phyloP scores from a whole-genome alignment of 306 rosid genomes.

The Malus orientalis region DNA sequence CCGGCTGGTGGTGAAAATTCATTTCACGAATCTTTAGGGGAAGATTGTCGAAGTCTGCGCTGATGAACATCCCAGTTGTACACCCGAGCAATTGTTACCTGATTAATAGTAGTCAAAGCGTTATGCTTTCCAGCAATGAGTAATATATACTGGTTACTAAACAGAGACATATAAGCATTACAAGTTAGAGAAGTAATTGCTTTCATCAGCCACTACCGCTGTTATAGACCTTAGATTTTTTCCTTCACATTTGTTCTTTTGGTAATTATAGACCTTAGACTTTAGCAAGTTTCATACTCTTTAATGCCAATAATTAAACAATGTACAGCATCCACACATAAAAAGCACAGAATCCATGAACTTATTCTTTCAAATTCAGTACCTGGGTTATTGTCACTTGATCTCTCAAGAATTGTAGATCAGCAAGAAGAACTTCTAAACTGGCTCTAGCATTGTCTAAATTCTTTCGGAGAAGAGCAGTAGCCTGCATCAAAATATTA shows the following conservation, averaged over 20 bases:
- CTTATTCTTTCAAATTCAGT: not conserved
- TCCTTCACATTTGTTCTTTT: too few relatives aligned
- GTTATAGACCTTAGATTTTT: too few relatives aligned
- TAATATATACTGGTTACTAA: not conserved
- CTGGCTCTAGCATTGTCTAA: slow-evolving; percentile 84
- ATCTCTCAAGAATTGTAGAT: slow-evolving; percentile 87
- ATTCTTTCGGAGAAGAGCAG: slow-evolving; percentile 56
- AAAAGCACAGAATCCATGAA: not conserved
- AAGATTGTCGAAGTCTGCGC: slow-evolving; percentile 48
- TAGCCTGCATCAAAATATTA: slow-evolving; percentile 54
- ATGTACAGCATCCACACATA: not conserved
- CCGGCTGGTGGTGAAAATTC: slow-evolving; percentile 3
- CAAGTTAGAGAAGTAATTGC: not conserved
- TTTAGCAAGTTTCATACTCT: not conserved
- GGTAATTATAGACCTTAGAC: too few relatives aligned
- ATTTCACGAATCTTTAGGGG: slow-evolving; percentile 33
- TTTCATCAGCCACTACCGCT: too few relatives aligned
- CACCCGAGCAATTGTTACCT: slow-evolving; percentile 92
- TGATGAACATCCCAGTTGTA: slow-evolving; percentile 96
- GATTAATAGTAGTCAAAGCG: slow-evolving; percentile 13
- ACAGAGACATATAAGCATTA: not conserved
- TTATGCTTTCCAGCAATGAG: not conserved
- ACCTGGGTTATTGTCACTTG: slow-evolving; percentile 94
- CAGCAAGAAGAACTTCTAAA: slow-evolving; percentile 72
- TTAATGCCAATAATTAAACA: not conserved